Conservation (phyloP, 805 yeast species). For the Yarrowia sp. region DNA sequence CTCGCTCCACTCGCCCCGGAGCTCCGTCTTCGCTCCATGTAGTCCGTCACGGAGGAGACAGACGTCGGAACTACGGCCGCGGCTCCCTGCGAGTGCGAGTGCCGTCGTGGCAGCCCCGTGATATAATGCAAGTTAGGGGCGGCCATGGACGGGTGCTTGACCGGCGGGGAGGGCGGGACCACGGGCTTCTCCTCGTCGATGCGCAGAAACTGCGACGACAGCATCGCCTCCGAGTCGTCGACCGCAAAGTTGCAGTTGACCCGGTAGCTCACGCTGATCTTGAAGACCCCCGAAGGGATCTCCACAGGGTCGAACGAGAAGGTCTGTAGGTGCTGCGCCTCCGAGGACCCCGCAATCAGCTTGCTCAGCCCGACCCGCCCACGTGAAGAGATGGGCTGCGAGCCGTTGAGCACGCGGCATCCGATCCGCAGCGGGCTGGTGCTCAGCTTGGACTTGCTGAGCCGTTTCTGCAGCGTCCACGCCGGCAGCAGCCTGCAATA, state of each 20-base stretch:
- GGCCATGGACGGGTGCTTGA: constrained; percentile 67
- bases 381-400: constrained; percentile 75
- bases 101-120: constrained; percentile 33
- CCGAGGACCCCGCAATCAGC: constrained; percentile 54
- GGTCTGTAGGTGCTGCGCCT: constrained; percentile 9
- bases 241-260: constrained; percentile 70
- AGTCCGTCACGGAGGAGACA: constrained; percentile 14
- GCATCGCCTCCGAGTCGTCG: constrained; percentile 68
- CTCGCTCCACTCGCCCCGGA: constrained; percentile 8
- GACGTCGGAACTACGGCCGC: constrained; percentile 21
- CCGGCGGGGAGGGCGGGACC: constrained; percentile 51
- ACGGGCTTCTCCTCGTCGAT: constrained; percentile 52
- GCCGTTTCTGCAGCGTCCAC: constrained; percentile 60
- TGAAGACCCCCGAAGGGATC: constrained; percentile 76
- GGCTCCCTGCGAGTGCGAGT: constrained; percentile 6
- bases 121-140: constrained; percentile 45
- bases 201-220: constrained; percentile 63
- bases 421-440: constrained; percentile 58
- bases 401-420: constrained; percentile 72
- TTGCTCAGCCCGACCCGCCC: constrained; percentile 81
- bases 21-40: constrained; percentile 25
- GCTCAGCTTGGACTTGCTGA: constrained; percentile 53
- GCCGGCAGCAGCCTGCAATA: constrained; percentile 73
- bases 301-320: constrained; percentile 68
- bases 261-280: constrained; percentile 81